phyloP scores from a whole-genome alignment of 2,329 filamentous ascomycete species.

The Pestalotiopsis sp. region DNA sequence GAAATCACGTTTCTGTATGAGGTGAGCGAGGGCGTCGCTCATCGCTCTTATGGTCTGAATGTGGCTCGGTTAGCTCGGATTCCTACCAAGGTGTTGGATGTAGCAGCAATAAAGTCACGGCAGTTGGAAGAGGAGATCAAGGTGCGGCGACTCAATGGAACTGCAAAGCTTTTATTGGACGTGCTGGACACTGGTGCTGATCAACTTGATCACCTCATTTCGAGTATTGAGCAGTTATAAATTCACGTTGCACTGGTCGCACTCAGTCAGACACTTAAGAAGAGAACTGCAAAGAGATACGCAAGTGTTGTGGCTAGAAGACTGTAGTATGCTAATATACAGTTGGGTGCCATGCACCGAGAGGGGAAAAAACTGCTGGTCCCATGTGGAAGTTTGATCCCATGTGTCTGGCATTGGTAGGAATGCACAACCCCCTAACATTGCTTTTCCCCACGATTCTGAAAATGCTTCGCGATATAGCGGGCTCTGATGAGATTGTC shows the following conservation, averaged over 20 bases:
- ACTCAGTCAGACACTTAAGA: not conserved
- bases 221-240: conserved; percentile 63
- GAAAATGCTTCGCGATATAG: not conserved
- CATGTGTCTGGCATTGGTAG: not conserved
- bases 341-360: not conserved
- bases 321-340: conserved; percentile 1
- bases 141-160: conserved; percentile 60
- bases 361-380: not conserved
- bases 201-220: conserved; percentile 55
- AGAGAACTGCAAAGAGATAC: not conserved
- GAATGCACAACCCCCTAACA: not conserved
- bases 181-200: conserved; percentile 41
- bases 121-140: conserved; percentile 78
- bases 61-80: conserved; percentile 86
- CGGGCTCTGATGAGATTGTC: not conserved
- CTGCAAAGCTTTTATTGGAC: conserved; percentile 43
- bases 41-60: conserved; percentile 92
- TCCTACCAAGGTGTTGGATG: conserved; percentile 74
- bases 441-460: not conserved
- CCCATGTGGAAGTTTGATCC: not conserved
- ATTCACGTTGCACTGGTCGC: not conserved
- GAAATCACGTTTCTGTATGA: conserved; percentile 96
- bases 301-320: not conserved
- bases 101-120: conserved; percentile 77
- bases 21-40: conserved; percentile 86